Conservation (phyloP, 257 asterid genomes). For the Plectranthus barbatus region DNA sequence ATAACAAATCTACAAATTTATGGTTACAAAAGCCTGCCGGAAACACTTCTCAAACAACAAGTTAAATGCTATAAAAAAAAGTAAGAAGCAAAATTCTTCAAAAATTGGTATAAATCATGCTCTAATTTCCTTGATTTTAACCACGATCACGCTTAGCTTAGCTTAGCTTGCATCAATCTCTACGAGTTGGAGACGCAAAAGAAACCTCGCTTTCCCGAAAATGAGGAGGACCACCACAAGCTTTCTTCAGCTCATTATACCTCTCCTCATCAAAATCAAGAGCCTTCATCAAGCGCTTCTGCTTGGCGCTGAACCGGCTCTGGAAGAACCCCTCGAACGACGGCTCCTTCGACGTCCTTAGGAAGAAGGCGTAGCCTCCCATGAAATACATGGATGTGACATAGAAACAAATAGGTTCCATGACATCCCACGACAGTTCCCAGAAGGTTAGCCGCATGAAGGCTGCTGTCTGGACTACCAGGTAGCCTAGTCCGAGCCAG, state of each 20-base stretch:
- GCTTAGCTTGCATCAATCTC: background rate
- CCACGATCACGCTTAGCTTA: background rate
- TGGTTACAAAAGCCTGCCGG: conserved; percentile 21
- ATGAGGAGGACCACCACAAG: background rate
- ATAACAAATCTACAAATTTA: conserved; percentile 13
- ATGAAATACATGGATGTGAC: conserved; percentile 73
- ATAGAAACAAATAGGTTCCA: conserved; percentile 94
- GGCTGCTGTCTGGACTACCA: conserved; percentile 66
- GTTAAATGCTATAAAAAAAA: too few species aligned
- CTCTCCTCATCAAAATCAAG: conserved; percentile 45
- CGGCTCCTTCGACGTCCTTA: conserved; percentile 72
- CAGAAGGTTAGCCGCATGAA: conserved; percentile 92
- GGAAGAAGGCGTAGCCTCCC: conserved; percentile 75
- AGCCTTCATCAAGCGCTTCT: conserved; percentile 51
- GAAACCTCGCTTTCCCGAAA: background rate
- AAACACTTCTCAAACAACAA: too few species aligned
- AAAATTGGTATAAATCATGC: background rate
- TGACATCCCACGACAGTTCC: conserved; percentile 94
- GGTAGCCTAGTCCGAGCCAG: conserved; percentile 65
- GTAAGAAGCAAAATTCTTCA: too few species aligned
- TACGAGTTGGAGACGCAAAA: conserved; percentile 12
- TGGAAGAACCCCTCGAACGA: conserved; percentile 75
- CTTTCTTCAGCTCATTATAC: conserved; percentile 56
- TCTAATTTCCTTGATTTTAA: background rate
- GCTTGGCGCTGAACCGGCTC: conserved; percentile 64